Evolutionary conservation across 2,329 filamentous ascomycete genomes (phyloP).

Genomic region (Botrytis sinoallii): DNA sequence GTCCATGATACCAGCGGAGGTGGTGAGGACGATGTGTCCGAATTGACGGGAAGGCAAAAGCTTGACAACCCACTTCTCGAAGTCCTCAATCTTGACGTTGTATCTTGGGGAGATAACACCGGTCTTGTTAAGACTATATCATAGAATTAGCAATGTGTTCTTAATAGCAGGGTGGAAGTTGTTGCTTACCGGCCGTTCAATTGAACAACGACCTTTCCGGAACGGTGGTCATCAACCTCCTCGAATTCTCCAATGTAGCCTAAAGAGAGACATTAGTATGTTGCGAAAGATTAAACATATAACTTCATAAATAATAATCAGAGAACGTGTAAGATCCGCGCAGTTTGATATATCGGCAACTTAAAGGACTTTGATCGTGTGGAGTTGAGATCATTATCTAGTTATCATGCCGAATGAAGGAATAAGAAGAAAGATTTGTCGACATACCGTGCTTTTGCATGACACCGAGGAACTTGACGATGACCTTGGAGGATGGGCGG

Average conservation of each 20-base stretch:
- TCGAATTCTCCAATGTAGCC: constrained; percentile 99
- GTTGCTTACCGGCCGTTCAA: constrained; percentile 77
- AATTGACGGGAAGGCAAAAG: constrained; percentile 99
- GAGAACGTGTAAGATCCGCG: constrained; percentile 98
- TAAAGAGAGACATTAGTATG: constrained; percentile 64
- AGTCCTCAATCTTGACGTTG: constrained; percentile 95
- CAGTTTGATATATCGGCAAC: constrained; percentile 91
- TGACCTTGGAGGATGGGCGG: constrained; percentile 98
- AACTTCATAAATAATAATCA: constrained; percentile 69
- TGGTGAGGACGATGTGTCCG: constrained; percentile 98
- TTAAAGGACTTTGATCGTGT: constrained; percentile 99
- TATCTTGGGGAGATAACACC: constrained; percentile 99
- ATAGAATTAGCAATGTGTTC: background rate
- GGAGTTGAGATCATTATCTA: constrained; percentile 86
- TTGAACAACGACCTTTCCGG: constrained; percentile 99
- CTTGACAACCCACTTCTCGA: constrained; percentile 99
- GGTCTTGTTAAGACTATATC: constrained; percentile 80
- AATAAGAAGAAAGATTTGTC: constrained; percentile 19
- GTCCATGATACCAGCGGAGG: constrained; percentile 99
- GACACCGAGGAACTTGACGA: constrained; percentile 97
- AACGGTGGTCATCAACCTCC: constrained; percentile 98
- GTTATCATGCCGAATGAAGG: constrained; percentile 93
- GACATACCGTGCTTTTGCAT: constrained; percentile 99
- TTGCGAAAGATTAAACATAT: constrained; percentile 94
- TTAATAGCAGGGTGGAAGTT: background rate